A percentile compares a stretch with the other conserved stretches of the same genome.
These are phyloP conservation scores for Cercospora berteroae DNA, from an alignment of 2,329 filamentous ascomycete genomes.

Conservation along the genomic window DNA sequence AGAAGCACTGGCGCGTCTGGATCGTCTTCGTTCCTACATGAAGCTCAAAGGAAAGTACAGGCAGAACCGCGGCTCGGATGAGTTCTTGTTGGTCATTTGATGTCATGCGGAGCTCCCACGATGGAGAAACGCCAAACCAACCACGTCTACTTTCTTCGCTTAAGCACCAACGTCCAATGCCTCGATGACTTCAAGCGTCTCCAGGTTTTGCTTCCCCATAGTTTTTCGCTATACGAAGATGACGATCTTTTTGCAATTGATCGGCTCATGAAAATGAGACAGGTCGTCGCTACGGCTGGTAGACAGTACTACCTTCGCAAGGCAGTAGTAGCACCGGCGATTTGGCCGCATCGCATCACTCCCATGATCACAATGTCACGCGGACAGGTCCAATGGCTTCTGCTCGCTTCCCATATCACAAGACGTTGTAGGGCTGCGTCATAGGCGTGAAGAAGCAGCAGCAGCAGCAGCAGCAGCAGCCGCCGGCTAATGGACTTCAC, in stretches of 20 bases:
- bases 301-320: not conserved
- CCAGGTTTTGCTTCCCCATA: not conserved
- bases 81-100: not conserved
- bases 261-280: not conserved
- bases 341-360: not conserved
- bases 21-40: not conserved
- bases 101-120: not conserved
- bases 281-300: not conserved
- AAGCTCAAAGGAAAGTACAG: not conserved
- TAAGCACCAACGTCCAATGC: not conserved
- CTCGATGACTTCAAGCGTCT: not conserved
- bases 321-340: not conserved
- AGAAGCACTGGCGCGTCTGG: not conserved
- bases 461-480: not conserved
- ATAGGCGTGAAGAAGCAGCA: not conserved
- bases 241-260: not conserved
- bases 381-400: not conserved
- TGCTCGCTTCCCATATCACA: not conserved
- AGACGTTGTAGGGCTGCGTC: not conserved
- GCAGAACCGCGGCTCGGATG: constrained; percentile 1
- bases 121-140: not conserved
- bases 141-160: not conserved
- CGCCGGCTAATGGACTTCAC: not conserved
- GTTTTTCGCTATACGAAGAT: not conserved
- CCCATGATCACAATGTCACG: not conserved